Base-by-base conservation (phyloP, 768 basidiomycete species). In the Tulasnella sp. region DNA sequence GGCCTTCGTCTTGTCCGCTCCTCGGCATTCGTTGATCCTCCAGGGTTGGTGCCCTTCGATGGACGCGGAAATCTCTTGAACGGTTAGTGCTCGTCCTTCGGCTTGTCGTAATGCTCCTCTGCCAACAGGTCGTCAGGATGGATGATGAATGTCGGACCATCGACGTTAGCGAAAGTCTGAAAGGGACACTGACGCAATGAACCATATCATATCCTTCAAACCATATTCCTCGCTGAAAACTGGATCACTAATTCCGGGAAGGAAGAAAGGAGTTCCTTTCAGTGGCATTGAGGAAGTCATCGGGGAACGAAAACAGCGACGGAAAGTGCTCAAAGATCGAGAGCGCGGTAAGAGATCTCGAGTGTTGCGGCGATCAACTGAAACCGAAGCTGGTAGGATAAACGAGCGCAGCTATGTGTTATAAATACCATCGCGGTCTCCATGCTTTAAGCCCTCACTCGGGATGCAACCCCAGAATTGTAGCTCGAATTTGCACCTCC, bases 161-260 rank as follows among this genome's bases (percentile, higher is more conserved):
- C 52, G n/a, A 11, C 1, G 16, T 17, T 40, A 19, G 11, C 9
- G 1, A n/a, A 63, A 22, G 32, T 14, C 8, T 4, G n/a, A 11
- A 8, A 11, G 32, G 7, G 37, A 14, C 22, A 36, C 37, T 35
- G 37, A 69, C 67, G 34, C 34, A 35, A 69, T 37, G n/a, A 69
- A 42, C 39, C 37, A 41, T 0, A 35, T 52, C 34, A 34, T 41
- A 6, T 69, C 41, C n/a, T 35, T 73, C 70, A 34, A 22, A 73
- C 76, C 94, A 80, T 95, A 14, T 95, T 63, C 93, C 92, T 75
- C 90, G 96, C 85, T 91, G 91, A 86, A 95, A 96, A 69, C 90
- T 82, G 1, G 91, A 90, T n/a, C 87, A 86, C 39, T 86, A 85
- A 59, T 59, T 5, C 5, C 16, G 26, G 52, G 52, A 12, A 59